phyloP scores from a whole-genome alignment of 2,329 filamentous ascomycete genomes.

The Sporothrix mexicana region DNA sequence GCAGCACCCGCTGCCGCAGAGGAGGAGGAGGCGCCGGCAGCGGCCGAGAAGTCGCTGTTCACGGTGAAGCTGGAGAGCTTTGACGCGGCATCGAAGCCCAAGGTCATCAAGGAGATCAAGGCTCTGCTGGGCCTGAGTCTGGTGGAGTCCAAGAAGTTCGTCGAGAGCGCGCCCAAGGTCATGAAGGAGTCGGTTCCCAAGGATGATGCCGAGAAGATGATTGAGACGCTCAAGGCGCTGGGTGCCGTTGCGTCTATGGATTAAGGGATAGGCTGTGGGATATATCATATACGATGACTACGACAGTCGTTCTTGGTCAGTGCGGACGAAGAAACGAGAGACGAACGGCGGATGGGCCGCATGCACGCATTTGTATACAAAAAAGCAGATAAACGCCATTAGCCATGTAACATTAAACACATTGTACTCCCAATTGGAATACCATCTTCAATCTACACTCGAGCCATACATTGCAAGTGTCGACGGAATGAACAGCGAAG shows the following conservation, averaged over 20 bases:
- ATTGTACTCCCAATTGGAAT: conserved; percentile 36
- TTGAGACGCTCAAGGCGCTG: conserved; percentile 90
- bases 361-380: conserved; percentile 39
- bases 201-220: conserved; percentile 98
- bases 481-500: not conserved
- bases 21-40: conserved; percentile 85
- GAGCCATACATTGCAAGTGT: not conserved
- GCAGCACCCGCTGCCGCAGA: conserved; percentile 73
- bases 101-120: conserved; percentile 99
- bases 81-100: conserved; percentile 88
- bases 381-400: conserved; percentile 38
- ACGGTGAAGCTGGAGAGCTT: conserved; percentile 92
- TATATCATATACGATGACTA: not conserved
- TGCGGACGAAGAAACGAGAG: not conserved
- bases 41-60: conserved; percentile 97
- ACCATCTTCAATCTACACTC: conserved; percentile 23
- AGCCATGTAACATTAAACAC: conserved; percentile 42
- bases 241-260: conserved; percentile 92
- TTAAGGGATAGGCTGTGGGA: conserved; percentile 54
- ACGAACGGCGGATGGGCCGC: conserved; percentile 1
- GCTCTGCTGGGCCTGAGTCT: conserved; percentile 89
- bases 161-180: conserved; percentile 95
- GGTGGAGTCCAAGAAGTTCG: conserved; percentile 99
- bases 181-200: conserved; percentile 99
- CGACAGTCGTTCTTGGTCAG: too few species aligned